Base-by-base conservation (phyloP, 805 yeast species). In the Barnettozyma sp. region DNA sequence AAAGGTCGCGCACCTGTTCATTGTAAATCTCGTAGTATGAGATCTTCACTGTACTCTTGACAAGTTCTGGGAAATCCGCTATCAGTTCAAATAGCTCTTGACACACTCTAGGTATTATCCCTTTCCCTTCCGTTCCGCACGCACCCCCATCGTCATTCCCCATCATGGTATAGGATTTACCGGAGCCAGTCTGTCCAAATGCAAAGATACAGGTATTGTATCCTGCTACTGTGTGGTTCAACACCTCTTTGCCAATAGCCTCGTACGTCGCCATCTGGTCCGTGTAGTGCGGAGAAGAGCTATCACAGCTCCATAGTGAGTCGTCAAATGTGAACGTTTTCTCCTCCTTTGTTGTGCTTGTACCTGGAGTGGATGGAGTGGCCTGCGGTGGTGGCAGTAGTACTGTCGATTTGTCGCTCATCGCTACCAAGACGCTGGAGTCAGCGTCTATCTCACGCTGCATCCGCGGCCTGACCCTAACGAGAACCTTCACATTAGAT, bases 11-110 rank as follows among this genome's bases (percentile, higher is more conserved):
- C 1, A 82, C 85, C 42, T 73, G 77, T 55, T 83, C 94, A 50
- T 84, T 83, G 50, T 84, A 83, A 23, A 83, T 76, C 51, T 83
- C 94, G 50, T 79, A 68, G 55, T 76, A 82, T 9, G 85, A 77
- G 3, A 80, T 58, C 24, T 70, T 59, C 10, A 76, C 64, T 4
- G 68, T 62, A 7, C 61, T 62, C 13, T 63, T 64, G 0, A 63
- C 54, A 22, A 58, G 55, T 7, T 51, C 40, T 12, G 64, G 66
- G 34, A 45, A 38, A 6, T 38, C 24, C 7, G 49, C 54, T 7
- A 68, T 53, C 31, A 65, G 63, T 3, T 57, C 53, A 45, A 82
- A 71, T 10, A 84, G 58, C 39, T 71, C 75, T 20, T 58, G 43
- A 37, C 85, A 71, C 11, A 79, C 62, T 35, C 66, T 41, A 0